A percentile compares a stretch with the other conserved stretches of the same genome.
These are phyloP conservation scores for Plasmodiophora brassicae DNA, from an alignment of 208 protist genomes.

Conservation along the genomic window DNA sequence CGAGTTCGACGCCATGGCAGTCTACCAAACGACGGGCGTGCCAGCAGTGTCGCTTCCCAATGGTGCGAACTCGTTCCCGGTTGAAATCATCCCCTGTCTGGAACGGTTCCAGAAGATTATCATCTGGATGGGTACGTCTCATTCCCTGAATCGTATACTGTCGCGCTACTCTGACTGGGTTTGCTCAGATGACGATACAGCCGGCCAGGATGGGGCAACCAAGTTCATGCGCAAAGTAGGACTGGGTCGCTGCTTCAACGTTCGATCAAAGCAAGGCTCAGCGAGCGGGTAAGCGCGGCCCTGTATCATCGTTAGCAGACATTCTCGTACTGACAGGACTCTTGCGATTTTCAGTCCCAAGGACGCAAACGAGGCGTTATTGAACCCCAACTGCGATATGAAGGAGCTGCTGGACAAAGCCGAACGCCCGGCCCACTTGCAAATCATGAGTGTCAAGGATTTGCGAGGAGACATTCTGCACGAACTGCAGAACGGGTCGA, in stretches of 20 bases:
- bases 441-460: constrained; percentile 39
- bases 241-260: not conserved
- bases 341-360: too few relatives aligned
- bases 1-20: constrained; percentile 68
- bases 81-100: constrained; percentile 51
- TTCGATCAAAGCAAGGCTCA: too few relatives aligned
- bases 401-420: constrained; percentile 42
- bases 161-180: too few relatives aligned
- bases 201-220: constrained; percentile 56
- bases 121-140: constrained; percentile 61
- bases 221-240: constrained; percentile 60
- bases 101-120: constrained; percentile 61
- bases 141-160: too few relatives aligned
- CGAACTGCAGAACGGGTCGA: not conserved
- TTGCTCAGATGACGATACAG: not conserved
- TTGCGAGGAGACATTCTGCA: constrained; percentile 32
- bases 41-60: constrained; percentile 65
- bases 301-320: not conserved
- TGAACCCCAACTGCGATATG: constrained; percentile 34
- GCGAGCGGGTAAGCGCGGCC: too few relatives aligned
- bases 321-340: too few relatives aligned
- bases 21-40: constrained; percentile 55
- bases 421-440: constrained; percentile 27
- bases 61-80: constrained; percentile 56
- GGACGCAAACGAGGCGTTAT: constrained; percentile 63